Base-by-base conservation (phyloP, 2,329 filamentous ascomycete genomes). In the Diaporthe sp. region DNA sequence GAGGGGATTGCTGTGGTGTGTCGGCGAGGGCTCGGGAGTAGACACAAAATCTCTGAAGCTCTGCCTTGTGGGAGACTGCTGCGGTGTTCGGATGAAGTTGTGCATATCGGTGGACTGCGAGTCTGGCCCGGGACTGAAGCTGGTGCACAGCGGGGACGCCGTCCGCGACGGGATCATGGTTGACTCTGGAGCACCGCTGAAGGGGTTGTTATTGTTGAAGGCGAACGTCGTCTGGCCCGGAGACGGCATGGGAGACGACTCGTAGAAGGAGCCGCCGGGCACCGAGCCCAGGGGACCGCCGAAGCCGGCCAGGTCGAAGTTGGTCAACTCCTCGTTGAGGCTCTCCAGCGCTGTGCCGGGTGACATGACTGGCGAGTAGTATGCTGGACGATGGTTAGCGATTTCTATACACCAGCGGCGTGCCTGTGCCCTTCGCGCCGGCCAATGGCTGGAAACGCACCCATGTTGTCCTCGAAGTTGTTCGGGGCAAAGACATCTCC, bases 251-350 rank as follows among this genome's bases (percentile, higher is more conserved):
- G 74, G 74, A 17, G 74, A 75, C 44, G 63, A 71, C 37, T 75
- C 74, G 35, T 71, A 75, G 42, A 75, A 70, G 53, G 58, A 56
- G 1, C 73, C 74, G 1, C 72, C 73, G 2, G 73, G 70, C 2
- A 66, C 63, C n/a, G 63, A 66, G 32, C 63, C 55, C 13, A 75
- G 71, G 22, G 71, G 74, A 6, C 71, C 74, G n/a, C 74, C 74
- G 15, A 75, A 75, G 68, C 63, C 61, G 30, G 68, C 53, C 53
- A 75, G 44, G 72, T 75, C 74, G 74, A 75, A 75, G 68, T 75
- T 73, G 50, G 71, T 73, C 35, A 75, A 73, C 37, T 75, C 74
- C 55, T 75, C 74, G 72, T 75, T 75, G 59, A 75, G 74, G 55
- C 58, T 71, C 19, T 75, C 74, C 9, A 75, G 55, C 44, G 74